A percentile compares a stretch with the other conserved stretches of the same genome.
Evolutionary conservation across 2,329 filamentous ascomycete genomes (phyloP).

Genomic region (Biscogniauxia sp.): DNA sequence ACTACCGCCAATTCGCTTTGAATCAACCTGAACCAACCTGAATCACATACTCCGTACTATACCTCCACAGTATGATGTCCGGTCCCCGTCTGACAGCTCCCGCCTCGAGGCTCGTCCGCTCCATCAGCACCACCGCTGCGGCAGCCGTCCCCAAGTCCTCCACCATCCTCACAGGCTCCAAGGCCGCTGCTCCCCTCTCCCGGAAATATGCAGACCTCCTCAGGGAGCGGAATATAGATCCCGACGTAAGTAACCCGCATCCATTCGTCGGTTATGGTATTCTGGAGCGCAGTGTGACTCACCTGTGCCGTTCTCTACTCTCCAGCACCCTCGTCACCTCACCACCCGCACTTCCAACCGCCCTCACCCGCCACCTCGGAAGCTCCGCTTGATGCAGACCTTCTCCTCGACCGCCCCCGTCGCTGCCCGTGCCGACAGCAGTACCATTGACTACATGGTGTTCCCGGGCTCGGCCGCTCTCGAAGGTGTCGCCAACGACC

Average conservation of each 20-base stretch:
- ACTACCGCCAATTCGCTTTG: background rate
- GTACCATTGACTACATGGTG: constrained; percentile 51
- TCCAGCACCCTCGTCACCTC: constrained; percentile 30
- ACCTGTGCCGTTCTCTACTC: constrained; percentile 19
- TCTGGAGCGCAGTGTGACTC: constrained; percentile 14
- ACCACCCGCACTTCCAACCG: constrained; percentile 35
- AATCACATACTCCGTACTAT: background rate
- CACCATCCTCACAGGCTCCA: constrained; percentile 29
- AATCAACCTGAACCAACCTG: background rate
- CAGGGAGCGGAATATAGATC: constrained; percentile 33
- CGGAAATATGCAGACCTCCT: constrained; percentile 37
- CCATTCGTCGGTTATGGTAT: background rate
- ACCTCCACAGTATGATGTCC: constrained; percentile 21
- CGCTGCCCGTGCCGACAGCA: constrained; percentile 31
- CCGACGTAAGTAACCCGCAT: constrained; percentile 28
- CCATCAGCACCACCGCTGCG: constrained; percentile 30
- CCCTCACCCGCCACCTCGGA: constrained; percentile 38
- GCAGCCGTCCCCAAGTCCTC: constrained; percentile 22
- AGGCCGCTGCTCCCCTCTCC: constrained; percentile 27
- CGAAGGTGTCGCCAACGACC: constrained; percentile 26
- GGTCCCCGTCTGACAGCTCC: constrained; percentile 33
- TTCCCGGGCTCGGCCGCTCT: constrained; percentile 47
- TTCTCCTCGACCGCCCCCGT: constrained; percentile 50
- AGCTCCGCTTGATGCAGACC: constrained; percentile 61
- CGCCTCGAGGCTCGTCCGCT: constrained; percentile 30